Percentiles rank a stretch among this genome's conserved stretches.
These are phyloP conservation scores for Teunomyces lycoperdinae DNA, from an alignment of 805 yeast species.

Conservation along the genomic window DNA sequence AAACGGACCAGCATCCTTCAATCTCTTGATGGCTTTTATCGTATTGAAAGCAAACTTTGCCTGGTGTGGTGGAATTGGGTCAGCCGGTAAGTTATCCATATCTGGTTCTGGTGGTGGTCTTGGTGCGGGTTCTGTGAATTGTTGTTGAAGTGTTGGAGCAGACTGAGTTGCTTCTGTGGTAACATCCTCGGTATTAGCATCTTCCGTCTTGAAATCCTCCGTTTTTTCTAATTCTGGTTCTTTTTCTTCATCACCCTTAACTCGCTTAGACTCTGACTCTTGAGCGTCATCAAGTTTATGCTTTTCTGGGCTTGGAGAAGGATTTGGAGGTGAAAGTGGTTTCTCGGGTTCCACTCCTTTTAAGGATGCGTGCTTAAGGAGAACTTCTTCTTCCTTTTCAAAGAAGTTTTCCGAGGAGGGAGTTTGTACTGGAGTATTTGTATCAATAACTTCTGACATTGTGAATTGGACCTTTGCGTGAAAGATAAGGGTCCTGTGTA, in stretches of 20 bases:
- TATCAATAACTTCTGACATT: constrained; percentile 31
- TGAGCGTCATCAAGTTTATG: constrained; percentile 28
- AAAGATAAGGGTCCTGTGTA: background rate
- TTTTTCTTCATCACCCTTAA: constrained; percentile 15
- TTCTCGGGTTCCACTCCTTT: constrained; percentile 25
- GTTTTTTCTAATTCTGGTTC: constrained; percentile 6
- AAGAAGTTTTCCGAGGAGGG: constrained; percentile 29
- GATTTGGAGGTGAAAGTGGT: constrained; percentile 45
- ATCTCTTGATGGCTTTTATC: constrained; percentile 80
- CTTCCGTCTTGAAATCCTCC: constrained; percentile 1
- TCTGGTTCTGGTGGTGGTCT: constrained; percentile 74
- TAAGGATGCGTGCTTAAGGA: background rate
- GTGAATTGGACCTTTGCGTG: background rate
- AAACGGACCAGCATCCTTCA: constrained; percentile 92
- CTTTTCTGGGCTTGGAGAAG: constrained; percentile 42
- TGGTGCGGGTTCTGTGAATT: constrained; percentile 58
- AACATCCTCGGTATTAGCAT: background rate
- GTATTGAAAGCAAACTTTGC: constrained; percentile 73
- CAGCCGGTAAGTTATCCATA: constrained; percentile 59
- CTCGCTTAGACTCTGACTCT: constrained; percentile 17
- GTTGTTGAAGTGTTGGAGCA: constrained; percentile 10
- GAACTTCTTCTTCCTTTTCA: background rate
- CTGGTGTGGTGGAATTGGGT: constrained; percentile 82
- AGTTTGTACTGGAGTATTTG: constrained; percentile 39
- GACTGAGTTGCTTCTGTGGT: background rate